phyloP scores from a whole-genome alignment of 257 asterid species.

The Ajuga chamaepitys region DNA sequence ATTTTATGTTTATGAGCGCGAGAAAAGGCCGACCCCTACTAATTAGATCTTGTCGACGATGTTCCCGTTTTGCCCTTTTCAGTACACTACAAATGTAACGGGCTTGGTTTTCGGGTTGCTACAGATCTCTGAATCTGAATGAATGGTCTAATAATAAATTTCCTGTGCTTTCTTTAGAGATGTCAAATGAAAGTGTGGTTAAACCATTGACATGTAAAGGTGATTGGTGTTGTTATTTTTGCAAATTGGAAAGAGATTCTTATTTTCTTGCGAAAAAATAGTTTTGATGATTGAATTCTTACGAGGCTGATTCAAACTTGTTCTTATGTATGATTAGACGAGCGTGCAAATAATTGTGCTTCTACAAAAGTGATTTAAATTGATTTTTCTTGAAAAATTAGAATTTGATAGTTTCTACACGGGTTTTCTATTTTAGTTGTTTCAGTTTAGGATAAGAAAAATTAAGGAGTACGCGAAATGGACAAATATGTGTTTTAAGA shows the following conservation, averaged over 20 bases:
- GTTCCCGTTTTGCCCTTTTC: background rate
- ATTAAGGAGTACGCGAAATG: too few relatives aligned
- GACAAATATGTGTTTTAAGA: too few relatives aligned
- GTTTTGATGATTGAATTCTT: background rate
- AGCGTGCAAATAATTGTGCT: too few relatives aligned
- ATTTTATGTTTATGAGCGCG: conserved; percentile 65
- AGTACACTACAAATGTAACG: conserved; percentile 13
- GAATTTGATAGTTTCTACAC: too few relatives aligned
- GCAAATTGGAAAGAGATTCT: conserved; percentile 1
- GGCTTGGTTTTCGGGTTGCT: conserved; percentile 19
- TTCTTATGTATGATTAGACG: too few relatives aligned
- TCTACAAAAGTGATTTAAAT: too few relatives aligned
- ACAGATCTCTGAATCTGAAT: conserved; percentile 2
- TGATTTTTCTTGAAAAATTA: too few relatives aligned
- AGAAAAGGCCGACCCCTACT: conserved; percentile 57
- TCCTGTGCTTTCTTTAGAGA: background rate
- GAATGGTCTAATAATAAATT: conserved; percentile 19
- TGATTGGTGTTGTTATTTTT: conserved; percentile 1
- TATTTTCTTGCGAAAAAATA: background rate
- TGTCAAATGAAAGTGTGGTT: conserved; percentile 10
- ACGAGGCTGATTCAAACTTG: too few relatives aligned
- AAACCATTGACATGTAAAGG: conserved; percentile 15
- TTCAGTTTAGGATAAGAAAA: too few relatives aligned
- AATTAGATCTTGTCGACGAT: conserved; percentile 24
- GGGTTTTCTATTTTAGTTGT: too few relatives aligned